Percentiles rank a stretch among this genome's conserved stretches.
Conservation (phyloP, 2,329 filamentous ascomycete genomes). For the Mycosphaerella arachidis region DNA sequence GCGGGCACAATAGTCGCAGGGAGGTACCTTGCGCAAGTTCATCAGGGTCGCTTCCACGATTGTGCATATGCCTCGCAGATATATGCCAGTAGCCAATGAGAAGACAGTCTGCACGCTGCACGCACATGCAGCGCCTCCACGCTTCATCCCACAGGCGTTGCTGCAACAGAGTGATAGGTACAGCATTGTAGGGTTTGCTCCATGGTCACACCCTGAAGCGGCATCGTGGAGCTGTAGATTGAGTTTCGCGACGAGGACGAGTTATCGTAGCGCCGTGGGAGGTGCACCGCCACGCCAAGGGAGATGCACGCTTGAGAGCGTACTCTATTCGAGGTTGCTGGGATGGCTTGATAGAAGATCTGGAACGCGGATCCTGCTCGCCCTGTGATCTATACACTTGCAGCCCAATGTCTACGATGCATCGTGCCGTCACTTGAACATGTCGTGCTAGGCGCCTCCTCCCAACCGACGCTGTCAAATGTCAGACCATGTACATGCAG, state of each 20-base stretch:
- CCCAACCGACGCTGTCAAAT: neutral
- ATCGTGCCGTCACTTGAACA: neutral
- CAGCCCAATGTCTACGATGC: neutral
- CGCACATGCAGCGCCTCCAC: neutral
- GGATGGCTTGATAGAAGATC: neutral
- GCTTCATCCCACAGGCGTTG: neutral
- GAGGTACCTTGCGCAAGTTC: neutral
- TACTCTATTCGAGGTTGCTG: neutral
- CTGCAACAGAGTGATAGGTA: neutral
- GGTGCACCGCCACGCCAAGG: neutral
- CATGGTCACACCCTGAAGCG: neutral
- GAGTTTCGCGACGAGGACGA: conserved; percentile 10
- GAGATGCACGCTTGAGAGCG: neutral
- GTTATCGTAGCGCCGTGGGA: neutral
- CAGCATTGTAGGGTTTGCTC: neutral
- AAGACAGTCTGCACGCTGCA: neutral
- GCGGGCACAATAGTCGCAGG: neutral
- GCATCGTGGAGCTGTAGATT: conserved; percentile 5
- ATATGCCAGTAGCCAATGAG: neutral
- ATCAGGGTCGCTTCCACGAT: neutral
- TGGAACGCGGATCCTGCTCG: neutral
- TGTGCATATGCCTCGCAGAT: neutral
- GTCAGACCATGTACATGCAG: neutral
- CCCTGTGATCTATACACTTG: neutral
- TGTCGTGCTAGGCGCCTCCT: neutral